These are phyloP conservation scores for Cynara cardunculus DNA, from an alignment of 129 eudicot species.

Conservation along the genomic window DNA sequence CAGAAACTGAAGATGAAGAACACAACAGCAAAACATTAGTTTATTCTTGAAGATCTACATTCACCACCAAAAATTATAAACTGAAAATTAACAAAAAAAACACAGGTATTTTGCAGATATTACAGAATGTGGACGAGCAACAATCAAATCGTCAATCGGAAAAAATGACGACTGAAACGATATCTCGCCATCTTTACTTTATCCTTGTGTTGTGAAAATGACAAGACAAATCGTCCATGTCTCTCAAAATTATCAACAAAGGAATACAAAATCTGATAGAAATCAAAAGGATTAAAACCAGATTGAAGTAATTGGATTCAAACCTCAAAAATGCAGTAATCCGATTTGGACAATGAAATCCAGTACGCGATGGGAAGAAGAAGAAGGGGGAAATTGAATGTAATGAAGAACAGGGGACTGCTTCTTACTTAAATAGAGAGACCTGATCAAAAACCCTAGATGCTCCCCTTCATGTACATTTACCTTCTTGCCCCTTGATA, in stretches of 20 bases:
- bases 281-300: neutral
- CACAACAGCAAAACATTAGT: neutral
- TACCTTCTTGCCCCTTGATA: neutral
- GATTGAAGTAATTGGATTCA: neutral
- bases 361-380: too few species aligned
- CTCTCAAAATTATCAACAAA: constrained; percentile 23
- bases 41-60: neutral
- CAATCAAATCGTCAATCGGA: constrained; percentile 42
- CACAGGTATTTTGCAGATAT: too few species aligned
- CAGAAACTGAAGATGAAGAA: neutral
- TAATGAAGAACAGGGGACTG: neutral
- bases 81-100: neutral
- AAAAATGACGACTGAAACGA: constrained; percentile 49
- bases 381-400: neutral
- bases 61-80: neutral
- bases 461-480: neutral
- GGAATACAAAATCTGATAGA: constrained; percentile 1
- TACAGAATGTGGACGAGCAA: constrained; percentile 33
- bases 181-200: constrained; percentile 46
- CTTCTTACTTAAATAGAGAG: constrained; percentile 1
- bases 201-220: constrained; percentile 25
- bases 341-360: neutral
- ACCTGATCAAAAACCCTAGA: neutral
- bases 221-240: constrained; percentile 15
- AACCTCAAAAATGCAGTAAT: neutral